Percentiles rank a stretch among this genome's conserved stretches.
Conservation (phyloP, 495 filamentous ascomycete species). For the Lepidopterella palustris region DNA sequence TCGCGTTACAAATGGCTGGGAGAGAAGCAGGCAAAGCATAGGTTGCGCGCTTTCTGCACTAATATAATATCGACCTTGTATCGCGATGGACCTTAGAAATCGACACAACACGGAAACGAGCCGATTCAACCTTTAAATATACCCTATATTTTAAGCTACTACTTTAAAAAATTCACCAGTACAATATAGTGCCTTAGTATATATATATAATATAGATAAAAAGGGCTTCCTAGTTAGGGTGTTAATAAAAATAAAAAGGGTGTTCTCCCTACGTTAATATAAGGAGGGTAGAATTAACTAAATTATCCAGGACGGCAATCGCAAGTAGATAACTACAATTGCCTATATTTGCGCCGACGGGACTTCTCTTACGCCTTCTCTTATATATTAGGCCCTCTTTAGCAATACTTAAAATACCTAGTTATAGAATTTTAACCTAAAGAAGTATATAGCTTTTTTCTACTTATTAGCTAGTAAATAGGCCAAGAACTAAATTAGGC, state of each 20-base stretch:
- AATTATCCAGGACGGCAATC: slow-evolving; percentile 3
- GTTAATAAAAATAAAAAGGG: neutral
- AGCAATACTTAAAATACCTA: neutral
- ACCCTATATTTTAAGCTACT: neutral
- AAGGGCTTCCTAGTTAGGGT: neutral
- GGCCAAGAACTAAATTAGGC: neutral
- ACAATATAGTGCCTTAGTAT: neutral
- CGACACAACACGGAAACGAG: neutral
- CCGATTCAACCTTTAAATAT: neutral
- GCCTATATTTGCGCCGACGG: neutral
- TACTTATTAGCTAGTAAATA: neutral
- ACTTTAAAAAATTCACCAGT: neutral
- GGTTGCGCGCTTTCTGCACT: neutral
- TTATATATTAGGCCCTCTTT: neutral
- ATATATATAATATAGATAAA: no score
- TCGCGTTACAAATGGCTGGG: no score
- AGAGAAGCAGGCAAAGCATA: neutral
- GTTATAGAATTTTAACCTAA: neutral
- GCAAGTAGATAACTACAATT: neutral
- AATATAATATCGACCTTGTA: neutral
- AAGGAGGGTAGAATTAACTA: neutral
- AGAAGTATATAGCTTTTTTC: neutral
- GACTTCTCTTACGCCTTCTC: neutral
- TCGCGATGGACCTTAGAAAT: neutral
- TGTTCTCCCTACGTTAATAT: neutral